Conservation (phyloP, 106 monocot species). For the Dendrobium huoshanense region DNA sequence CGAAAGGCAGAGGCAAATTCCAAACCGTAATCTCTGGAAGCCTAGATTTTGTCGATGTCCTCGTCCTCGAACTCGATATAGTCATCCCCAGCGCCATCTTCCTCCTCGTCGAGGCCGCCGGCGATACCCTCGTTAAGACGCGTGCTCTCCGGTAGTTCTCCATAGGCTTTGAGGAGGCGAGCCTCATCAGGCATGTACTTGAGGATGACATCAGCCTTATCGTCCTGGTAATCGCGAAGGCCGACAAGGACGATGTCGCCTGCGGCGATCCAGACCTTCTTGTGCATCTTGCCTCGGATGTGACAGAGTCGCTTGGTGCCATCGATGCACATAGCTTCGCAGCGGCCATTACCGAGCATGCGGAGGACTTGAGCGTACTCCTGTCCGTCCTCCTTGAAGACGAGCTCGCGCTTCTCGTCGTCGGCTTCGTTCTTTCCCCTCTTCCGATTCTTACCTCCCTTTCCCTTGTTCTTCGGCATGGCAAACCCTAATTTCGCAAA, state of each 20-base stretch:
- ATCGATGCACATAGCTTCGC: conserved; percentile 28
- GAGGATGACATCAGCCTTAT: conserved; percentile 27
- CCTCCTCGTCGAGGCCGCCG: conserved; percentile 24
- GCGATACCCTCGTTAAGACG: conserved; percentile 28
- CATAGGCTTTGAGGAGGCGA: conserved; percentile 23
- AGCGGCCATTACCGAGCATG: conserved; percentile 27
- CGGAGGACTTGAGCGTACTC: conserved; percentile 27
- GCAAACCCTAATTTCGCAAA: neutral
- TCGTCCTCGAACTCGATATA: conserved; percentile 32
- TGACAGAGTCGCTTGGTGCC: conserved; percentile 27
- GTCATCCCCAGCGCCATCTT: conserved; percentile 22
- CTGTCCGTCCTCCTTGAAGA: conserved; percentile 30
- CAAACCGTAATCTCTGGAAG: neutral
- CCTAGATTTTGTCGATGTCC: conserved; percentile 28
- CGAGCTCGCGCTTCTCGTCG: conserved; percentile 30
- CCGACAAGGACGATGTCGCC: conserved; percentile 27
- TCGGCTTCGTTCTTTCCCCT: conserved; percentile 30
- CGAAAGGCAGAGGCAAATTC: neutral
- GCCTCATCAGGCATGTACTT: conserved; percentile 30
- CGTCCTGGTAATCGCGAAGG: conserved; percentile 27
- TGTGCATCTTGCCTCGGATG: conserved; percentile 29
- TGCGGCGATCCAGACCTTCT: conserved; percentile 31
- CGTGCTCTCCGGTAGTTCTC: conserved; percentile 22
- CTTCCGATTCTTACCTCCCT: conserved; percentile 31
- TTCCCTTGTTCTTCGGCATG: conserved; percentile 33